A percentile compares a stretch with the other conserved stretches of the same genome.
These are phyloP conservation scores for Vitis amurensis DNA, from an alignment of 164 flowering plant species.

Conservation along the genomic window DNA sequence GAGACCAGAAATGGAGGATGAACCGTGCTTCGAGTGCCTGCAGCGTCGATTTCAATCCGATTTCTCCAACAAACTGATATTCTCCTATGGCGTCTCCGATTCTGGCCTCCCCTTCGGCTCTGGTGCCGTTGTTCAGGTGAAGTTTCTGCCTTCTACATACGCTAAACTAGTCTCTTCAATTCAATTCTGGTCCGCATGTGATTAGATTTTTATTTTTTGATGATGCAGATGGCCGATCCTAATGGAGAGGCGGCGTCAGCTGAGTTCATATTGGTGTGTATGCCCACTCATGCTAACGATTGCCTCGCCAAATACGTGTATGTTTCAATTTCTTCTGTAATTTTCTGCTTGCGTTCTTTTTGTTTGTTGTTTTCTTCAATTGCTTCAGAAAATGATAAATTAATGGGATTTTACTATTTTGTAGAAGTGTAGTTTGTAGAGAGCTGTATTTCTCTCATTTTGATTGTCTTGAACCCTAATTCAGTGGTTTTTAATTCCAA, in stretches of 20 bases:
- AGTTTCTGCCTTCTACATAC: no score
- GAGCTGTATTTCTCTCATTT: no score
- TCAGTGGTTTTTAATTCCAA: no score
- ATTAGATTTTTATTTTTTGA: not conserved
- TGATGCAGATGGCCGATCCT: constrained; percentile 35
- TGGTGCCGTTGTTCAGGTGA: constrained; percentile 75
- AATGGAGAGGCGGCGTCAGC: constrained; percentile 43
- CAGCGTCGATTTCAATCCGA: constrained; percentile 54
- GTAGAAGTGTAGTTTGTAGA: not conserved
- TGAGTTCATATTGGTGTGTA: constrained; percentile 47
- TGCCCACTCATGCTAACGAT: constrained; percentile 30
- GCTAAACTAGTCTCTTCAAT: not conserved
- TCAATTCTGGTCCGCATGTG: not conserved
- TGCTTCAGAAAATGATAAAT: not conserved
- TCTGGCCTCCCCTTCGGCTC: constrained; percentile 72
- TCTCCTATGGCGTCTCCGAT: constrained; percentile 66
- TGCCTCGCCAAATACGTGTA: constrained; percentile 72
- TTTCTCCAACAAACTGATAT: constrained; percentile 56
- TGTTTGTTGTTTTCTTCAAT: not conserved
- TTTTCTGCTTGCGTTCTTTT: not conserved
- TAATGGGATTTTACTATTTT: not conserved
- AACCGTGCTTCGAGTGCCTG: constrained; percentile 68
- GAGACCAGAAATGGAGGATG: constrained; percentile 18
- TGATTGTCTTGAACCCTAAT: no score
- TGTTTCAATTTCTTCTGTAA: constrained; percentile 4